Evolutionary conservation across 2,329 filamentous ascomycete genomes (phyloP), one percentile per base, ranked within the genome.

Genomic region (Paraphaeosphaeria sporulosa): DNA sequence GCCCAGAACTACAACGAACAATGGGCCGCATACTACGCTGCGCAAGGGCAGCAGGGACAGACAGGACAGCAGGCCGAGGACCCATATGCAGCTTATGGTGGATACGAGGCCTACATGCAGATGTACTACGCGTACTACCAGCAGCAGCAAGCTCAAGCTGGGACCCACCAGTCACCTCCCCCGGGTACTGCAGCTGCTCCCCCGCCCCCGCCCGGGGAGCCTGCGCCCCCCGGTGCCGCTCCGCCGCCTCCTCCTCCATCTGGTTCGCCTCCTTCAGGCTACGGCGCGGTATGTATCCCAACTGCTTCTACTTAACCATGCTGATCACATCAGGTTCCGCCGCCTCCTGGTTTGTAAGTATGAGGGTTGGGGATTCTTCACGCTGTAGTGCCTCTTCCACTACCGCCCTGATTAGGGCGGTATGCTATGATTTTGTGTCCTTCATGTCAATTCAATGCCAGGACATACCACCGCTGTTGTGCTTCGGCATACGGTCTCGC

Each of bases 1-100:
- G 78, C 82, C 12, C 42, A 46, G 55, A 91, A 96, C 70, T 95
- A 95, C 76, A 87, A 96, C 76, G 90, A 91, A 2, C 90, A 93
- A 75, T 95, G 96, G 77, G 94, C 94, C 63, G 71, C 69, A 32
- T 73, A 73, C 60, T 73, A 75, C 58, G 85, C 84, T 27, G 25
- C 25, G 25, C 25, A 27, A 27, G 25, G 25, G 36, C 87, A 58
- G 87, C 90, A 38, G 90, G 94, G 72, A 64, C 96, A 58, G 87
- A 90, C 36, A 90, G 94, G 72, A 65, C 96, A 94, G 15, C 38
- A 43, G 21, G 38, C 38, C 13, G 51, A 30, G 17, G 51, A 54
- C 40, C 51, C 51, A 21, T 54, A 54, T 54, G 51, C 51, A 19
- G 51, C 51, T 10, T 97, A 95, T 69, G 94, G 94, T 63, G 94